Evolutionary conservation across 176 grass and related monocot species (phyloP).

Genomic region (Carex pumila): DNA sequence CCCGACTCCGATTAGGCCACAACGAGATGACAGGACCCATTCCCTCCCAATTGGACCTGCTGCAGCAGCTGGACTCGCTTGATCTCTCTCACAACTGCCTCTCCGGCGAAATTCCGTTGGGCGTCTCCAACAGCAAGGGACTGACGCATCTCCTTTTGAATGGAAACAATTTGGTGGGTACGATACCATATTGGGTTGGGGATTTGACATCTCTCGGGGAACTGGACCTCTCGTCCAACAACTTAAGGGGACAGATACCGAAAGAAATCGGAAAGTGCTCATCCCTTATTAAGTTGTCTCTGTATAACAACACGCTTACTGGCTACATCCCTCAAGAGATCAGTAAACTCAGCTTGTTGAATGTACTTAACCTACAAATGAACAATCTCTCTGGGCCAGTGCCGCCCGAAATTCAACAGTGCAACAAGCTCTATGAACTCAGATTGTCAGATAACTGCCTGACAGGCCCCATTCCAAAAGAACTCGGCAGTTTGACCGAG

Average conservation of each 20-base stretch:
- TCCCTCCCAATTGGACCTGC: conserved; percentile 42
- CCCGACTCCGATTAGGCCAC: conserved; percentile 48
- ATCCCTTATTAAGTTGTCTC: conserved; percentile 60
- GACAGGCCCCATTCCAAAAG: conserved; percentile 50
- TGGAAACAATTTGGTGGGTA: conserved; percentile 53
- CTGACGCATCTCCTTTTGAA: conserved; percentile 71
- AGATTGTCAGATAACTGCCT: conserved; percentile 69
- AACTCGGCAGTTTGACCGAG: conserved; percentile 65
- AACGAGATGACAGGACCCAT: conserved; percentile 53
- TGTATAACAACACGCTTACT: conserved; percentile 58
- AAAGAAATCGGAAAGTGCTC: conserved; percentile 60
- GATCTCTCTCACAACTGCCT: conserved; percentile 68
- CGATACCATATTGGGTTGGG: conserved; percentile 59
- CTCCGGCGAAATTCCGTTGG: conserved; percentile 36
- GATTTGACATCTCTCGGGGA: conserved; percentile 57
- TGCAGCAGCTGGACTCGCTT: conserved; percentile 48
- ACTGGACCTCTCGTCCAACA: conserved; percentile 78
- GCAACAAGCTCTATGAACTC: conserved; percentile 82
- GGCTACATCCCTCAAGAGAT: conserved; percentile 68
- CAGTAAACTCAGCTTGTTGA: conserved; percentile 56
- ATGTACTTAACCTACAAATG: conserved; percentile 75
- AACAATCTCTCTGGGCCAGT: conserved; percentile 65
- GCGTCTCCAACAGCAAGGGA: conserved; percentile 46
- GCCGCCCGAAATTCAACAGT: conserved; percentile 45
- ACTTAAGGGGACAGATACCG: conserved; percentile 42